phyloP scores from a whole-genome alignment of 2,329 filamentous ascomycete genomes.

The Ambrosiella cleistominuta region DNA sequence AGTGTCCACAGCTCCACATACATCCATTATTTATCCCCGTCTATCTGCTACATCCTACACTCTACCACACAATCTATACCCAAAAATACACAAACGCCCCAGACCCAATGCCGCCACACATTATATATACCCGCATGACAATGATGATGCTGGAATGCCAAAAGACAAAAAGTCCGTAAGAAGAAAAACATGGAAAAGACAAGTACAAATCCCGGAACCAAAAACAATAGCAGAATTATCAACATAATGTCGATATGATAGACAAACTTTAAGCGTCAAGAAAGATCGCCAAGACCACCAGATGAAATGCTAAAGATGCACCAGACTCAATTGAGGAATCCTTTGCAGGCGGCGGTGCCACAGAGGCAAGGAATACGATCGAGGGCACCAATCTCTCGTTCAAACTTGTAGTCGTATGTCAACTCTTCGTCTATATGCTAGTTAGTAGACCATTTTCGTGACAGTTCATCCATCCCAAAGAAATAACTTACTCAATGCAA shows the following conservation, averaged over 20 bases:
- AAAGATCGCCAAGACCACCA: background rate
- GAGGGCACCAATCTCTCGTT: conserved; percentile 83
- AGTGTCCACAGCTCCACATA: background rate
- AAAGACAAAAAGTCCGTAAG: background rate
- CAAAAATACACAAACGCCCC: background rate
- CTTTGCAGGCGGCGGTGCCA: conserved; percentile 90
- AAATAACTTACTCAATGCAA: conserved; percentile 63
- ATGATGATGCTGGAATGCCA: background rate
- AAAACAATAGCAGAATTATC: too few species aligned
- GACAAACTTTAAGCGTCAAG: background rate
- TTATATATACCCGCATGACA: background rate
- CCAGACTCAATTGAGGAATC: conserved; percentile 75
- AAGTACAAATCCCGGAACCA: too few species aligned
- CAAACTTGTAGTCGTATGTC: conserved; percentile 99
- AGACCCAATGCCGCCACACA: background rate
- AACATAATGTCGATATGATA: too few species aligned
- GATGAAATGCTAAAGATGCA: background rate
- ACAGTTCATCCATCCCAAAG: background rate
- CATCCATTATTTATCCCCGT: background rate
- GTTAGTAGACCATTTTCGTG: conserved; percentile 11
- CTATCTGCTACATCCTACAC: background rate
- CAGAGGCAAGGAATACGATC: conserved; percentile 96
- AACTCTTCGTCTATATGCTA: conserved; percentile 70
- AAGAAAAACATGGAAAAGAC: background rate
- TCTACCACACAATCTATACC: background rate